Base-by-base conservation (phyloP, 2,329 filamentous ascomycete genomes). In the Trichoderma sp. region DNA sequence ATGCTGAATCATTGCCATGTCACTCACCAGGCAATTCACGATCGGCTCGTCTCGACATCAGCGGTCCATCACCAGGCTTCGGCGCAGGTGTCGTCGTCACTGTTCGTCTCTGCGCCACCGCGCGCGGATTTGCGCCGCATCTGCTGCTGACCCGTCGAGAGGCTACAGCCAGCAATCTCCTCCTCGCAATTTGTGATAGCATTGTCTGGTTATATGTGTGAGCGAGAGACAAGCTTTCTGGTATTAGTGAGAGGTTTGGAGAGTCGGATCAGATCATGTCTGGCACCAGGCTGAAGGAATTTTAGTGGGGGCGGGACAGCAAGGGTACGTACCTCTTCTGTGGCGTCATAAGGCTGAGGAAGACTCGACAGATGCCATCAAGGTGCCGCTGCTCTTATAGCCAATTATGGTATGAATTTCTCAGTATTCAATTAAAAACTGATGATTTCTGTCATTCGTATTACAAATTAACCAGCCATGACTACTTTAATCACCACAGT, bases 31-130 rank as follows among this genome's bases (percentile, higher is more conserved):
- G 90, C 21, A 92, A 84, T 75, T 90, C 88, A 72, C 90, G 86
- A 77, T 92, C 88, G 47, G 88, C 81, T 71, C 88, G 83, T 73
- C 90, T 84, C 76, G 88, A 85, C 85, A 91, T 87, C 73, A 92
- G 79, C 65, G 89, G 89, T 31, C 87, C 88, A 76, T 88, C 86
- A 71, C 88, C 87, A 16, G 81, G 81, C 74, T 84, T 86, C 5
- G 88, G 88, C 29, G 88, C 85, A 13, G 86, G 81, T 66, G 87
- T 83, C 68, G 86, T 77, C 72, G 87, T 82, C 68, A 87, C 77
- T 72, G 80, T 82, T 73, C 84, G 83, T 72, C 86, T 80, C 73
- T 84, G 82, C 35, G 72, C 19, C 31, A 19, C 24, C 37, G 33
- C 16, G 3, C 55, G 2, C 3, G 56, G 4, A 21, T 33, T 59